These are phyloP conservation scores for Phytophthora ohioensis DNA, from an alignment of 352 stramenopile genomes.

Conservation along the genomic window DNA sequence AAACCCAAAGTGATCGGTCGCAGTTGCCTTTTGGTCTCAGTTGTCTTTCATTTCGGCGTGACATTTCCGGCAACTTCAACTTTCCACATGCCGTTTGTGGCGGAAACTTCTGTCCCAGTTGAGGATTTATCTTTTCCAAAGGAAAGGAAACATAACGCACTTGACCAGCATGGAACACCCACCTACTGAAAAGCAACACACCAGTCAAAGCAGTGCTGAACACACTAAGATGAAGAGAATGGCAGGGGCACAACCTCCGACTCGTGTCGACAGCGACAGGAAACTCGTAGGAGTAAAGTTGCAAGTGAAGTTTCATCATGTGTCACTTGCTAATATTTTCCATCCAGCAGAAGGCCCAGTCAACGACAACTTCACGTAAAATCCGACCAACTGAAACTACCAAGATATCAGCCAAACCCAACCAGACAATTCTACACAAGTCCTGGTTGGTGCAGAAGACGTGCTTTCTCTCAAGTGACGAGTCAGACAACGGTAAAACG, in stretches of 20 bases:
- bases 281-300: slow-evolving; percentile 14
- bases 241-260: neutral
- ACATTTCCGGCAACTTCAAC: slow-evolving; percentile 1
- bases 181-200: neutral
- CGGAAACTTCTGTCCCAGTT: neutral
- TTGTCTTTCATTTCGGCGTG: too few species aligned
- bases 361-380: neutral
- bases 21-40: too few species aligned
- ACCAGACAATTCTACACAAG: slow-evolving; percentile 2
- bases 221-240: slow-evolving; percentile 4
- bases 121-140: neutral
- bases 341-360: neutral
- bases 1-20: too few species aligned
- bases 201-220: neutral
- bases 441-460: slow-evolving; percentile 18
- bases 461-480: slow-evolving; percentile 31
- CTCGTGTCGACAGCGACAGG: neutral
- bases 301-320: neutral
- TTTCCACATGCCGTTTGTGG: neutral
- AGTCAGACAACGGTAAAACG: slow-evolving; percentile 12
- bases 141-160: neutral
- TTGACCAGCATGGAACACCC: slow-evolving; percentile 1
- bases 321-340: neutral
- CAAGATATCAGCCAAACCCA: too few species aligned
- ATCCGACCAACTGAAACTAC: neutral